Percentiles rank a stretch among this genome's conserved stretches.
phyloP scores from a whole-genome alignment of 441 rosid species.

The Gossypium davidsonii region DNA sequence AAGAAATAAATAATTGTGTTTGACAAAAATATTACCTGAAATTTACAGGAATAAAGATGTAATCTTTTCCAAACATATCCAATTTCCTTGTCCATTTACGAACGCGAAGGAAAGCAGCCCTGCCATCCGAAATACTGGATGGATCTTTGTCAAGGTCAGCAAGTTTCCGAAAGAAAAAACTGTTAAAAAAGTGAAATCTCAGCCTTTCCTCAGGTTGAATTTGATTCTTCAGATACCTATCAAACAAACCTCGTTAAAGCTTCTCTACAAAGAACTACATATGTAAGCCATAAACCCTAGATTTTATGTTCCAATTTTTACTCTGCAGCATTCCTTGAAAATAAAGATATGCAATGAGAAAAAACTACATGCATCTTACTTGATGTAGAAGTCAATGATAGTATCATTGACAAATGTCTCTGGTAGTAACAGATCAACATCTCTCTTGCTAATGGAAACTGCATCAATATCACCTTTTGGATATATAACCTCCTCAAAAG shows the following conservation, averaged over 20 bases:
- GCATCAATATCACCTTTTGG: conserved; percentile 67
- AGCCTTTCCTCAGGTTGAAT: conserved; percentile 43
- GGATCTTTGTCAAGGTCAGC: conserved; percentile 81
- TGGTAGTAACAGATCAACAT: conserved; percentile 70
- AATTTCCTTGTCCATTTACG: conserved; percentile 75
- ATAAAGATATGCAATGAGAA: neutral
- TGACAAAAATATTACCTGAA: conserved; percentile 42
- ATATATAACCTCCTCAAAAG: conserved; percentile 68
- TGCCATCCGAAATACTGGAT: conserved; percentile 61
- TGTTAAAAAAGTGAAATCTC: conserved; percentile 64
- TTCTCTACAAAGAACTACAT: neutral
- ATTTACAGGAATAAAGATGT: conserved; percentile 70
- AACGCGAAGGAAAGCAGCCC: conserved; percentile 69
- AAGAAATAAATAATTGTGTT: neutral
- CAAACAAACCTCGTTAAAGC: conserved; percentile 9
- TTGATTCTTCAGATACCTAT: conserved; percentile 62
- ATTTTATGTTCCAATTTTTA: conserved; percentile 9
- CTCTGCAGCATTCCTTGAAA: neutral
- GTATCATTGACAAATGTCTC: conserved; percentile 71
- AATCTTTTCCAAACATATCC: conserved; percentile 65
- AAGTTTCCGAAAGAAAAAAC: conserved; percentile 78
- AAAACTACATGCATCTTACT: conserved; percentile 30
- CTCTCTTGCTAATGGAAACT: conserved; percentile 56
- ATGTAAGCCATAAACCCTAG: neutral
- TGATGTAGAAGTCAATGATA: conserved; percentile 68